phyloP scores from a whole-genome alignment of 257 asterid genomes.

The Galeopsis tetrahit region DNA sequence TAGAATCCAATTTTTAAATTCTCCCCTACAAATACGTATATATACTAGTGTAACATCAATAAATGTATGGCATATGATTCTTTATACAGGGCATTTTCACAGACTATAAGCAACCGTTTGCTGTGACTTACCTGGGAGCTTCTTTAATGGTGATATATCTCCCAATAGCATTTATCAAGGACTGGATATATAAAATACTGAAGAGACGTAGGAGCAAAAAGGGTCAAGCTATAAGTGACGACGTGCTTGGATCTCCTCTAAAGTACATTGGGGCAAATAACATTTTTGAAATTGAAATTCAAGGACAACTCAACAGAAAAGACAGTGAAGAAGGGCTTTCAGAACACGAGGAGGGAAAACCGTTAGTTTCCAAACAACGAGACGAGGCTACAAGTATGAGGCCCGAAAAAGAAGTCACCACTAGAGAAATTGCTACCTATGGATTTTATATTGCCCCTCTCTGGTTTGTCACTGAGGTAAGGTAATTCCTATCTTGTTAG shows the following conservation, averaged over 20 bases:
- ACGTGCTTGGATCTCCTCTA: slow-evolving; percentile 58
- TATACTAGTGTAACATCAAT: neutral
- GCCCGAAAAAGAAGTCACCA: slow-evolving; percentile 60
- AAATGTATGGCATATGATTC: neutral
- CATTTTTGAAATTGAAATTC: slow-evolving; percentile 70
- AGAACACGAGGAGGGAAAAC: slow-evolving; percentile 65
- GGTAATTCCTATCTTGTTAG: slow-evolving; percentile 43
- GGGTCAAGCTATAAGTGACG: slow-evolving; percentile 43
- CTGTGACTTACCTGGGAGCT: slow-evolving; percentile 97
- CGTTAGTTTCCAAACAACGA: slow-evolving; percentile 57
- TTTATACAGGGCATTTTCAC: slow-evolving; percentile 81
- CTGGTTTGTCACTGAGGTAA: slow-evolving; percentile 93
- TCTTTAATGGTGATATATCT: slow-evolving; percentile 93
- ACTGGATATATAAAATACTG: slow-evolving; percentile 57
- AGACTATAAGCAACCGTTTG: slow-evolving; percentile 96
- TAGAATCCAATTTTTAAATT: too few relatives aligned
- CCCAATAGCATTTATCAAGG: slow-evolving; percentile 85
- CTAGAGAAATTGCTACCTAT: slow-evolving; percentile 81
- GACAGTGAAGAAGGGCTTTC: slow-evolving; percentile 62
- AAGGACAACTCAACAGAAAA: slow-evolving; percentile 63
- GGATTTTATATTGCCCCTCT: slow-evolving; percentile 96
- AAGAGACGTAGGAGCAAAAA: slow-evolving; percentile 53
- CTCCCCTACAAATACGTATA: too few relatives aligned
- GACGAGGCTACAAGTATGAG: slow-evolving; percentile 44
- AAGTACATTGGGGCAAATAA: slow-evolving; percentile 64